Base-by-base conservation (phyloP, 1,139 yeast species). In the Pichia sp. region DNA sequence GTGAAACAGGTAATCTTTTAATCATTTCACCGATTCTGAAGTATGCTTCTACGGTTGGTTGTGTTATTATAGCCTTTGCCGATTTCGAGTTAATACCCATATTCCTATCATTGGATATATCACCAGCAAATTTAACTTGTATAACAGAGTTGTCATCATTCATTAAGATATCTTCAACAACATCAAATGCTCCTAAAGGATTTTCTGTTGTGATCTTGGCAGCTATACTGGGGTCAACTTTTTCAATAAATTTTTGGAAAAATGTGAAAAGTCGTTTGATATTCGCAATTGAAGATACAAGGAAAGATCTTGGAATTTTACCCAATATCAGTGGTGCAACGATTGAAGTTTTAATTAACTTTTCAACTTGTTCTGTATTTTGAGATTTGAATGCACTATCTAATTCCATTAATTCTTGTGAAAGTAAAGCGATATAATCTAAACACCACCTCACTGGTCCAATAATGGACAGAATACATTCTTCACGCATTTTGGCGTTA, bases 401-500 rank as follows among this genome's bases (percentile, higher is more conserved):
- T 11, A 60, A 42, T 30, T 57, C 59, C 17, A 75, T 61, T 19
- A 86, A 58, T 49, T 85, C 94, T 56, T 85, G 93, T 44, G 77
- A 74, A 35, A 82, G 58, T 46, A 73, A 75, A 0, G 77, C 73
- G 51, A 84, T 66, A 43, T 84, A 69, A 55, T 85, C 95, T 32
- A 83, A 68, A 44, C 81, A 69, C 94, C 95, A 86, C 50, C 84
- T 71, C n/a, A 81, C 72, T 32, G 79, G 72, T 1, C 95, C 95
- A 18, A 83, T 59, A 39, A 82, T 68, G 17, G 83, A 73, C 43
- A 78, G 62, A 6, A 81, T 67, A 45, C 77, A 66, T 55, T 79
- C 77, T 38, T 78, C 75, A 52, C 83, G 59, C 41, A 72, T 66
- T 15, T 72, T 68, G 1, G 79, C 69, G 52, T 81, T 85, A 23